phyloP scores from a whole-genome alignment of 768 basidiomycete genomes.

The Pleurotus salmoneostramineus region DNA sequence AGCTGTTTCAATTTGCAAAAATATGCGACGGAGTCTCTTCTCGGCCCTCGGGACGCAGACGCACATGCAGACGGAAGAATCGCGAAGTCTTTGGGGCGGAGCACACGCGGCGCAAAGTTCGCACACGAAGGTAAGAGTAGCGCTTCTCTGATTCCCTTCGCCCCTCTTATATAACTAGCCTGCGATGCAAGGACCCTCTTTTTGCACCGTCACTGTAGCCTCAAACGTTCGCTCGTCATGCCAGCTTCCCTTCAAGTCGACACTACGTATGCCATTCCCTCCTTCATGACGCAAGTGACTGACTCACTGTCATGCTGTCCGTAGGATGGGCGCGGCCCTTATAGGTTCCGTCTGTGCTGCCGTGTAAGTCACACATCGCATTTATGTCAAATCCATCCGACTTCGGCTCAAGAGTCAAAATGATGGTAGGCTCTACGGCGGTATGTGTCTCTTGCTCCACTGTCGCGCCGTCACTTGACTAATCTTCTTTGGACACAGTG shows the following conservation, averaged over 20 bases:
- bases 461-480: background rate
- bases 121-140: no score
- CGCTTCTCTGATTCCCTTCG: no score
- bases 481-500: constrained; percentile 26
- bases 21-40: no score
- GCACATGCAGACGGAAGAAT: no score
- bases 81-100: no score
- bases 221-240: background rate
- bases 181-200: background rate
- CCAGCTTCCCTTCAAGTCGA: background rate
- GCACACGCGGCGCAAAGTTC: no score
- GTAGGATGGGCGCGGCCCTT: constrained; percentile 47
- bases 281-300: background rate
- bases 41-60: no score
- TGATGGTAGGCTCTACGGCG: constrained; percentile 44
- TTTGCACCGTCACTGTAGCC: background rate
- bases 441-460: constrained; percentile 22
- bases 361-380: constrained; percentile 26
- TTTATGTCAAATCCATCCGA: background rate
- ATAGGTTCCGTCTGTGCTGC: constrained; percentile 46
- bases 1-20: no score
- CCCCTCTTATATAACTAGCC: no score
- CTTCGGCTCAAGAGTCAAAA: background rate
- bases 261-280: background rate
- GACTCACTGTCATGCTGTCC: background rate